phyloP scores from a whole-genome alignment of 2,329 filamentous ascomycete species.

The Seiridium unicorne region DNA sequence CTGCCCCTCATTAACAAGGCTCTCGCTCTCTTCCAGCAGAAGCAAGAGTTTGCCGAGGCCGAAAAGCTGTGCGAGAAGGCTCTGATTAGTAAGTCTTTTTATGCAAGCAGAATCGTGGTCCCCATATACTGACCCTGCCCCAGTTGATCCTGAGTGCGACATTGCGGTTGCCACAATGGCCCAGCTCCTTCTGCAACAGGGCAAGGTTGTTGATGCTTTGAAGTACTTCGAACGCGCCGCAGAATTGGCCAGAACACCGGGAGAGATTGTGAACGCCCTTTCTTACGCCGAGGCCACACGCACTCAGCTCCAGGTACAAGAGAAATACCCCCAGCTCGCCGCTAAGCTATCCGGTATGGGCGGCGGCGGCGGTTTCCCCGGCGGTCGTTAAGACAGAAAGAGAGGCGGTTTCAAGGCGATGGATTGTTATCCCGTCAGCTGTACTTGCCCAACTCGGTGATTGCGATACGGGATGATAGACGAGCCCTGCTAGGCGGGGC shows the following conservation, averaged over 20 bases:
- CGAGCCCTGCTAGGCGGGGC: not conserved
- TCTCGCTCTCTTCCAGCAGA: conserved; percentile 95
- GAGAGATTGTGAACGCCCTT: conserved; percentile 92
- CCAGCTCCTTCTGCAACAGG: conserved; percentile 93
- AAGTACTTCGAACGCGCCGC: conserved; percentile 97
- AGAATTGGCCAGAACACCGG: conserved; percentile 89
- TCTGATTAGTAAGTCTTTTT: conserved; percentile 76
- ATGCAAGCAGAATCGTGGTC: conserved; percentile 10
- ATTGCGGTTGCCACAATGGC: conserved; percentile 99
- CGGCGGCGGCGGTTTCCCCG: conserved; percentile 21
- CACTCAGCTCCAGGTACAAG: conserved; percentile 89
- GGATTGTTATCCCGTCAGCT: not conserved
- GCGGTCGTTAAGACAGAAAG: conserved; percentile 16
- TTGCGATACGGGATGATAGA: not conserved
- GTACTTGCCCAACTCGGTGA: not conserved
- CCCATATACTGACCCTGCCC: conserved; percentile 29
- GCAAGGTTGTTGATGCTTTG: conserved; percentile 91
- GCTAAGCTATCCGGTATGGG: conserved; percentile 64
- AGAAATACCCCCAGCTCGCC: conserved; percentile 80
- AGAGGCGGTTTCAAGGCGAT: too few relatives aligned
- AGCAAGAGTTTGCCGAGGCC: conserved; percentile 91
- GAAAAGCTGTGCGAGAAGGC: conserved; percentile 98
- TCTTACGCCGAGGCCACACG: conserved; percentile 96
- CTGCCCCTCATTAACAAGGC: conserved; percentile 98
- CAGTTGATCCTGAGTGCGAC: conserved; percentile 97